Conservation (phyloP, 257 asterid species). For the Solanum tarapatanum region DNA sequence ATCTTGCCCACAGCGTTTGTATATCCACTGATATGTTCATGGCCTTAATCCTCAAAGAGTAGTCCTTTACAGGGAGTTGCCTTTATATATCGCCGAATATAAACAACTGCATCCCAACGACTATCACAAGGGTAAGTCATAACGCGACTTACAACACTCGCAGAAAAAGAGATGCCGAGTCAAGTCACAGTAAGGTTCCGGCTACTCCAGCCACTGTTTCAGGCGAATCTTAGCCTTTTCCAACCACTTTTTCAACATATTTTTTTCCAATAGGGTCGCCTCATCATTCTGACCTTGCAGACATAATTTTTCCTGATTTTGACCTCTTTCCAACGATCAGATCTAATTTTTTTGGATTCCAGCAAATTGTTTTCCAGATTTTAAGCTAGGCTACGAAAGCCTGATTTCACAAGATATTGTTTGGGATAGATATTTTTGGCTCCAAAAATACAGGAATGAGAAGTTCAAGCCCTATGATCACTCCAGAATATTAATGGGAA, state of each 20-base stretch:
- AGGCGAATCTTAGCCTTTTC: background rate
- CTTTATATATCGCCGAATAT: background rate
- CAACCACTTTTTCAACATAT: background rate
- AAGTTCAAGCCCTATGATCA: background rate
- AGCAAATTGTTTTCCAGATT: no score
- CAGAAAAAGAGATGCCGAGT: background rate
- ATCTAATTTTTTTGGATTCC: background rate
- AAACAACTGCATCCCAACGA: background rate
- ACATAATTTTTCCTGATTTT: no score
- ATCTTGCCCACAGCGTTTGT: background rate
- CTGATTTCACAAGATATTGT: background rate
- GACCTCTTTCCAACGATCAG: background rate
- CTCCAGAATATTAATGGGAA: background rate
- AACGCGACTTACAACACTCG: background rate
- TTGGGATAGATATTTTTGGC: background rate
- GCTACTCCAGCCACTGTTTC: background rate
- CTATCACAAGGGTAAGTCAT: no score
- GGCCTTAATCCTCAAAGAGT: background rate
- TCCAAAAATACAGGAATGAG: background rate
- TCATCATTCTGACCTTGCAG: no score
- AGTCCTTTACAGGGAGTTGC: background rate
- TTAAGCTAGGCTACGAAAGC: background rate
- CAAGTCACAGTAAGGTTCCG: background rate
- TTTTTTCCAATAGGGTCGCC: background rate
- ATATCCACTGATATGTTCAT: background rate